Evolutionary conservation across 441 rosid genomes (phyloP), one percentile per base, ranked within the genome.

Genomic region (Cnidoscolus chayamansa): DNA sequence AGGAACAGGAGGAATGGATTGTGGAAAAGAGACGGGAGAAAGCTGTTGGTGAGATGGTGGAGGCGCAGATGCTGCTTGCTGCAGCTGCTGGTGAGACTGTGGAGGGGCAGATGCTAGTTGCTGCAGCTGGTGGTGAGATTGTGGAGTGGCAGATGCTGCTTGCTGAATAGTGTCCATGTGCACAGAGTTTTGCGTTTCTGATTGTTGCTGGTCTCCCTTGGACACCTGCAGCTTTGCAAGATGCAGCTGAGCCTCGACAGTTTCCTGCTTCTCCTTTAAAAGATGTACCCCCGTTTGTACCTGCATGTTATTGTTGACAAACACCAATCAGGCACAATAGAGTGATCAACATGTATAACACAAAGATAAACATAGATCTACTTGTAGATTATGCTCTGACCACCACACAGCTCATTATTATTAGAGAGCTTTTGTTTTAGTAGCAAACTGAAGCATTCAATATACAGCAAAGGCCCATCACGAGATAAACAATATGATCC

Each of bases 241-340:
- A 77, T 84, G 92, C 78, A 88, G 75, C 73, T 87, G 95, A 74
- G 88, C 85, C 79, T 86, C 95, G 61, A 88, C 45, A 47, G 82
- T 79, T 32, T 88, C 95, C 67, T 89, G 97, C 79, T 88, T 94
- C 79, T 90, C 96, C 83, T 86, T 92, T 77, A 94, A 67, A 76
- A 75, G 78, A 47, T 81, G 84, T 10, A 94, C 85, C 74, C 93
- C 95, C 3, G 82, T 75, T 81, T 89, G 97, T 71, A 94, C 95
- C 98, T 94, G 85, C 80, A 75, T 7, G 54, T 10, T 31, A 68
- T 64, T 16, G 68, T 67, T 10, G 53, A 67, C 71, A 76, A 43
- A 48, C 69, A 59, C n/a, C 10, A 53, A 30, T 5, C 45, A 40
- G 7, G 32, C 17, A 77, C 40, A 48, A 50, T 16, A 66, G n/a